These are phyloP conservation scores for Pilobolus umbonatus DNA, from an alignment of 192 early-diverging fungal species.

Conservation along the genomic window DNA sequence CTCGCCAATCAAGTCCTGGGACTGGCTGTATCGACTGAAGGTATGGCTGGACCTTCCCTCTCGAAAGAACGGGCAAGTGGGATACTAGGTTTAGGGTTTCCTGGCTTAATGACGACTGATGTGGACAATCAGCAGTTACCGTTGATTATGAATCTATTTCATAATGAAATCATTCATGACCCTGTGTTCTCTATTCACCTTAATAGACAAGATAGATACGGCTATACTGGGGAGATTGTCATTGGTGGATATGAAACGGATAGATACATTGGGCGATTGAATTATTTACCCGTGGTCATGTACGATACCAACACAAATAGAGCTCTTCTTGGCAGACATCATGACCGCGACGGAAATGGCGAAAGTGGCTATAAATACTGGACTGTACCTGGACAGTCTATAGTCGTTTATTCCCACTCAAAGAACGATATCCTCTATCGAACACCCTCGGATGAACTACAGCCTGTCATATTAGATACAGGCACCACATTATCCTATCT, in stretches of 20 bases:
- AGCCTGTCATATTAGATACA: constrained; percentile 23
- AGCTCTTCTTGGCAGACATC: neutral
- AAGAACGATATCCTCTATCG: neutral
- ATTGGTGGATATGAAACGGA: constrained; percentile 43
- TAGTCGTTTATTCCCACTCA: neutral
- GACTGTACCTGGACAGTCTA: constrained; percentile 19
- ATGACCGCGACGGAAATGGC: too few relatives aligned
- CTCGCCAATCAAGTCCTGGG: constrained; percentile 24
- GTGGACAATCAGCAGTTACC: constrained; percentile 8
- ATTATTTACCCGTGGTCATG: constrained; percentile 30
- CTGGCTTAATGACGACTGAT: constrained; percentile 11
- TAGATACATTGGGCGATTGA: constrained; percentile 40
- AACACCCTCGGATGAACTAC: neutral
- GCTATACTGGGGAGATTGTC: constrained; percentile 38
- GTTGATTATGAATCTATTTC: constrained; percentile 18
- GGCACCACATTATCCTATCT: constrained; percentile 28
- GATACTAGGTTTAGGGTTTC: constrained; percentile 32
- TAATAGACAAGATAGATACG: constrained; percentile 5
- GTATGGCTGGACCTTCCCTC: constrained; percentile 11
- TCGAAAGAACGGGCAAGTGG: constrained; percentile 20
- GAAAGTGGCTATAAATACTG: constrained; percentile 21
- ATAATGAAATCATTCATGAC: constrained; percentile 13
- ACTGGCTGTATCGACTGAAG: constrained; percentile 17
- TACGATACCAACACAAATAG: neutral
- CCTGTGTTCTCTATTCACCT: constrained; percentile 28